A percentile compares a stretch with the other conserved stretches of the same genome.
These are phyloP conservation scores for Linanthus parryae DNA, from an alignment of 148 eudicot species.

Conservation along the genomic window DNA sequence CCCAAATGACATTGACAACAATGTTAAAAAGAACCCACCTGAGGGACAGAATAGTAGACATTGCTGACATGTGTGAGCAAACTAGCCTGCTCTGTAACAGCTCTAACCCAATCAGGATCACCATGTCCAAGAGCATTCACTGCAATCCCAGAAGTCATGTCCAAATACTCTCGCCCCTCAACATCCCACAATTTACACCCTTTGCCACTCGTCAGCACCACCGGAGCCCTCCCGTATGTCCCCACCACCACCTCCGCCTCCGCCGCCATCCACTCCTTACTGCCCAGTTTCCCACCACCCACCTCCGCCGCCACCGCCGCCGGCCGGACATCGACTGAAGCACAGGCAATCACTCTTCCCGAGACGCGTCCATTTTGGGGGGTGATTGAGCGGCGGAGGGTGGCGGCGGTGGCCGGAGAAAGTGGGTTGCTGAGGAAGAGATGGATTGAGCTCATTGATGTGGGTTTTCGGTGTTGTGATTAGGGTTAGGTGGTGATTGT, in stretches of 20 bases:
- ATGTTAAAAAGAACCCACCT: conserved; percentile 27
- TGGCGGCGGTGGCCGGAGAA: conserved; percentile 15
- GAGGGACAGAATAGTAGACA: conserved; percentile 56
- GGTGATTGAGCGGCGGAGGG: conserved; percentile 23
- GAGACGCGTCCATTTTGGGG: conserved; percentile 1
- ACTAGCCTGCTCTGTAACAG: conserved; percentile 48
- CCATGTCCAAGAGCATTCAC: conserved; percentile 90
- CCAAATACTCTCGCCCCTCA: conserved; percentile 82
- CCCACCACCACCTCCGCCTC: conserved; percentile 61
- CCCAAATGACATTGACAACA: too few species aligned
- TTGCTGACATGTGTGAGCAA: conserved; percentile 76
- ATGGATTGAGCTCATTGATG: conserved; percentile 24
- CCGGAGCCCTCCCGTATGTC: conserved; percentile 63
- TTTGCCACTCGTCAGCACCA: conserved; percentile 64
- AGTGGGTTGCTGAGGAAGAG: conserved; percentile 17
- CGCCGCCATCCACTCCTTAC: conserved; percentile 44
- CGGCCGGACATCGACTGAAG: conserved; percentile 24
- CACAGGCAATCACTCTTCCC: conserved; percentile 16
- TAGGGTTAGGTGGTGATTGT: too few species aligned
- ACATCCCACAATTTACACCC: conserved; percentile 77
- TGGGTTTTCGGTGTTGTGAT: too few species aligned
- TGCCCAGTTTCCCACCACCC: conserved; percentile 11
- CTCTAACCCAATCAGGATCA: conserved; percentile 72
- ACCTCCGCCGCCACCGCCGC: conserved; percentile 10
- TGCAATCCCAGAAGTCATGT: conserved; percentile 80